Evolutionary conservation across 2,329 filamentous ascomycete species (phyloP).

Genomic region (Diaporthe ampelina): DNA sequence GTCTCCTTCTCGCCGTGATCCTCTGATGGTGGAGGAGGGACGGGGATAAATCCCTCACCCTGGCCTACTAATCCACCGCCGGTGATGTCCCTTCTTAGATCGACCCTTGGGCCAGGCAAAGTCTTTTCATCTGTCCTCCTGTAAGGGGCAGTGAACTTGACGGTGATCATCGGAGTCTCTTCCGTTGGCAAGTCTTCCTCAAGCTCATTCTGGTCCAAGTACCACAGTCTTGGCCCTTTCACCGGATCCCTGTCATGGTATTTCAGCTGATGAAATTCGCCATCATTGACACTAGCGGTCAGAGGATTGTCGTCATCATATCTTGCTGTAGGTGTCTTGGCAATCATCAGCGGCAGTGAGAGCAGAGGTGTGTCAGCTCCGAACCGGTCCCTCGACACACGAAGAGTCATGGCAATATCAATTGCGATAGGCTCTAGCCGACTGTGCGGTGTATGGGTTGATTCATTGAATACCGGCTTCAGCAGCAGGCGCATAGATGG

Average conservation of each 20-base stretch:
- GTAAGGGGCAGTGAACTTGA: constrained; percentile 31
- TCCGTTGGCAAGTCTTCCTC: background rate
- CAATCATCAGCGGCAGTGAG: constrained; percentile 16
- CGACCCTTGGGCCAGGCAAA: constrained; percentile 24
- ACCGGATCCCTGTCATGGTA: constrained; percentile 26
- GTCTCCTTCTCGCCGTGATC: background rate
- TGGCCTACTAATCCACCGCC: constrained; percentile 33
- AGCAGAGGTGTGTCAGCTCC: constrained; percentile 13
- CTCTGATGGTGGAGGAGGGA: background rate
- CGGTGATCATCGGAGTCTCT: background rate
- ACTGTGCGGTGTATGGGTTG: background rate
- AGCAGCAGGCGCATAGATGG: constrained; percentile 21
- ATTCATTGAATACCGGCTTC: constrained; percentile 1
- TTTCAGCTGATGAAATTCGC: background rate
- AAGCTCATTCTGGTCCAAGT: background rate
- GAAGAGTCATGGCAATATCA: constrained; percentile 20
- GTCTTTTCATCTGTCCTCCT: constrained; percentile 35
- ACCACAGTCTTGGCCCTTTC: constrained; percentile 30
- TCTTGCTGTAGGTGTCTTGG: constrained; percentile 17
- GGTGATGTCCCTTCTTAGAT: constrained; percentile 32
- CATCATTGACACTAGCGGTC: background rate
- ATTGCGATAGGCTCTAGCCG: constrained; percentile 23
- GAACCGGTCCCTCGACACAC: constrained; percentile 1
- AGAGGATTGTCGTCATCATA: constrained; percentile 33
- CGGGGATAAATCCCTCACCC: constrained; percentile 24